Evolutionary conservation across 2,329 filamentous ascomycete genomes (phyloP), one percentile per base, ranked within the genome.

Genomic region (Neophaeococcomyces aloes): DNA sequence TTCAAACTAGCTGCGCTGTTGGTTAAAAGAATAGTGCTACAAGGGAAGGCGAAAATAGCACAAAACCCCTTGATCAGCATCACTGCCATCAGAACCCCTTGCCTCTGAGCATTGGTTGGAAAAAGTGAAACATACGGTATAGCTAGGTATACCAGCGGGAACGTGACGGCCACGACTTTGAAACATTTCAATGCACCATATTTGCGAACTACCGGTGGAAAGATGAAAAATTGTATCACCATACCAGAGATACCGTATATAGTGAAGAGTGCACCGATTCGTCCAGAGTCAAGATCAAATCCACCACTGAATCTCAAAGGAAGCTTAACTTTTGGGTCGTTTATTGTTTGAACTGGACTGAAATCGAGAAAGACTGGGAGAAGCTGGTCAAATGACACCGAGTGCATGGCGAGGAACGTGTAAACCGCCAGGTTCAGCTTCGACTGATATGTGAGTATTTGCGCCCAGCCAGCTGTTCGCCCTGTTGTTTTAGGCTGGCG

Each of bases 311-410:
- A 95, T 56, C 84, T 82, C 56, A 95, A 81, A 0, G 88, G 88
- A 0, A 86, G 71, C 2, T 70, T 65, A 8, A 78, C 67, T 0
- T 73, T 65, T 0, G 77, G 75, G 36, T 74, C 63, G 27, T 74
- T 63, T 3, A 69, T 62, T 3, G 70, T 58, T 53, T 79, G 70
- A 1, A 63, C 63, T 0, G 83, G 81, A 19, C 30, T 27, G 51
- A 86, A 82, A 63, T 94, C 84, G 56, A 95, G 74, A 61, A 94
- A 94, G 1, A 95, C 86, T 2, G 87, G 84, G 1, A 96, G 75
- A 2, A 89, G 71, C 58, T 94, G 87, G 62, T 96, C 89, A 58
- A 80, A 95, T 1, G 86, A 80, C 30, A 93, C 78, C 0, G 78
- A 80, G 62, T 94, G 87, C 38, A 93, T 72, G 0, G 86, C 83